Evolutionary conservation across 2,329 filamentous ascomycete species (phyloP).

Genomic region (Fusarium chuoi): DNA sequence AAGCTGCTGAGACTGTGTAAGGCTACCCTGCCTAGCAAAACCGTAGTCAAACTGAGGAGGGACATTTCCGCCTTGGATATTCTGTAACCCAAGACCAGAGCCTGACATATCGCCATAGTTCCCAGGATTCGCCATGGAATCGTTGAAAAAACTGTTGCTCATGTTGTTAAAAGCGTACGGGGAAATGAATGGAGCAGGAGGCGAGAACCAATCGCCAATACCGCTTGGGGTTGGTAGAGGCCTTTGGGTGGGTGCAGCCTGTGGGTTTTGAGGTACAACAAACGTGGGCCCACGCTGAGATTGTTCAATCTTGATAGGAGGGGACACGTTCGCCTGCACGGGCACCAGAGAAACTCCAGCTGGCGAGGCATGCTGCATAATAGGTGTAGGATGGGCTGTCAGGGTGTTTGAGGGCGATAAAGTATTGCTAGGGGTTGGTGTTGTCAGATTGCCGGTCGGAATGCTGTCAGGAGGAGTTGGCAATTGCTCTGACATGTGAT

Average conservation of each 20-base stretch:
- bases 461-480: conserved; percentile 59
- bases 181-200: conserved; percentile 63
- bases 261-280: conserved; percentile 53
- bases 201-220: conserved; percentile 64
- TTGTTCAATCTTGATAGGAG: conserved; percentile 44
- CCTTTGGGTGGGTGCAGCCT: conserved; percentile 54
- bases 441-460: conserved; percentile 43
- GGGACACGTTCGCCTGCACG: conserved; percentile 48
- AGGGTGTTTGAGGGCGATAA: conserved; percentile 53
- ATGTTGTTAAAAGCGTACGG: conserved; percentile 61
- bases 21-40: conserved; percentile 69
- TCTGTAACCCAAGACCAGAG: conserved; percentile 49
- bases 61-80: conserved; percentile 41
- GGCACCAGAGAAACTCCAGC: conserved; percentile 32
- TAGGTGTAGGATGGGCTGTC: conserved; percentile 46
- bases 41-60: conserved; percentile 47
- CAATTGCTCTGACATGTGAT: conserved; percentile 49
- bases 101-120: conserved; percentile 46
- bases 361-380: conserved; percentile 46
- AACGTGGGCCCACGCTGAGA: conserved; percentile 49
- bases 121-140: conserved; percentile 44
- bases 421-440: conserved; percentile 45
- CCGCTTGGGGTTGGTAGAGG: conserved; percentile 54
- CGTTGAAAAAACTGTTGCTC: conserved; percentile 56
- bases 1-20: conserved; percentile 83